Base-by-base conservation (phyloP, 805 yeast species). In the Ogataea corticis region DNA sequence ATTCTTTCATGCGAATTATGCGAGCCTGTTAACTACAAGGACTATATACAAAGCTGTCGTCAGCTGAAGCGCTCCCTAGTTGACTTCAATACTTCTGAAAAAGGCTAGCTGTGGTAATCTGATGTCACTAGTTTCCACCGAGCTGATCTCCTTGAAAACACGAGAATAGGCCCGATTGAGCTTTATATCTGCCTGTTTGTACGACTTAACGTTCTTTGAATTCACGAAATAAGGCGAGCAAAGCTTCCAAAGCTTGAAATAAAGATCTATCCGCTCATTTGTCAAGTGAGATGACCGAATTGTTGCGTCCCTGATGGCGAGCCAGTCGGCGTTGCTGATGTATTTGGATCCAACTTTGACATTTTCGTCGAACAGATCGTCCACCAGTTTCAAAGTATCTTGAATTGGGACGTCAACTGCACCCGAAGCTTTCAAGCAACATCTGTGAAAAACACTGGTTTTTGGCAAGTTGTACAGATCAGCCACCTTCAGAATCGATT, bases 251-350 rank as follows among this genome's bases (percentile, higher is more conserved):
- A 83, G 64, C 34, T 76, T 69, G 61, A 78, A 72, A 57, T 81
- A 83, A 21, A 81, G 65, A 27, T 72, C 68, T 48, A 73, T 71
- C 60, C 85, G 75, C 21, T 70, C 73, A 4, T 70, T 46, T 2
- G 54, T 46, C 38, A 61, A 65, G 11, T 59, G 57, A 1, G 52
- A 45, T 3, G 82, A 71, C 41, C 68, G 66, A 34, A 80, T 71
- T 4, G 94, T 85, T n/a, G 92, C 87, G 63, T 83, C 90, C 68
- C 91, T 78, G 45, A 87, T 67, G 3, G 92, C 86, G 38, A 87
- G 84, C 92, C 92, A 86, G 67, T 87, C 92, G 12, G 94, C 92
- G 61, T 80, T 80, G 9, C 89, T 87, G 50, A 87, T 81, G 58
- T 77, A 80, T 18, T 62, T 64, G 52, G 76, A 76, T 7, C 80